A percentile compares a stretch with the other conserved stretches of the same genome.
These are phyloP conservation scores for Fusarium robinianum DNA, from an alignment of 2,329 filamentous ascomycete genomes.

Conservation along the genomic window DNA sequence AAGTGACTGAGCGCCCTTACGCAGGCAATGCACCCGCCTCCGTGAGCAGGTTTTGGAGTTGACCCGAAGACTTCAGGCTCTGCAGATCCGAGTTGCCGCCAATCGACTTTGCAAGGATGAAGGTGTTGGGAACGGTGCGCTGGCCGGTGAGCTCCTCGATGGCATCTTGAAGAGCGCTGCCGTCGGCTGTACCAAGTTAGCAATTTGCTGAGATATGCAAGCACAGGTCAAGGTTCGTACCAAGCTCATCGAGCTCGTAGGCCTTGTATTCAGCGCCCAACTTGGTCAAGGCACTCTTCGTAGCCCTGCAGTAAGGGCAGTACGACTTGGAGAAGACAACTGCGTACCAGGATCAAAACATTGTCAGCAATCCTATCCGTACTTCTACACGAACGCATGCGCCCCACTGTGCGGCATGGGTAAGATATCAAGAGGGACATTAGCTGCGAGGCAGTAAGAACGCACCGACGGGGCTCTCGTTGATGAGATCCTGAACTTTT, in stretches of 20 bases:
- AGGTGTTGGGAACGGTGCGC: slow-evolving; percentile 93
- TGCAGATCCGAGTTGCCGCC: slow-evolving; percentile 92
- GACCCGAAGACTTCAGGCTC: slow-evolving; percentile 53
- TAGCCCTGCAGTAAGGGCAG: slow-evolving; percentile 87
- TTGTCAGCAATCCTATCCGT: slow-evolving; percentile 9
- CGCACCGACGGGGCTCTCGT: slow-evolving; percentile 84
- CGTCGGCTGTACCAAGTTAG: slow-evolving; percentile 68
- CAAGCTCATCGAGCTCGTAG: slow-evolving; percentile 83
- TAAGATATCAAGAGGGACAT: neutral
- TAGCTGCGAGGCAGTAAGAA: slow-evolving; percentile 19
- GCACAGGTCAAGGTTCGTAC: slow-evolving; percentile 60
- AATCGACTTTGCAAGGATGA: slow-evolving; percentile 88
- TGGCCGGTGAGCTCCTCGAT: slow-evolving; percentile 81
- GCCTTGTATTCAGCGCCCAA: slow-evolving; percentile 72
- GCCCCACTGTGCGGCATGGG: slow-evolving; percentile 5
- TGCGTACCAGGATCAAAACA: slow-evolving; percentile 39
- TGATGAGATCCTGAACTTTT: slow-evolving; percentile 85
- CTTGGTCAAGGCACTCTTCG: slow-evolving; percentile 74
- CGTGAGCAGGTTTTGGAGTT: slow-evolving; percentile 48
- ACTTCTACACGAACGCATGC: slow-evolving; percentile 3
- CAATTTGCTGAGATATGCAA: neutral
- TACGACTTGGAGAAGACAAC: slow-evolving; percentile 97
- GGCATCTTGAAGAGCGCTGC: slow-evolving; percentile 78
- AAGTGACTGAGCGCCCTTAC: slow-evolving; percentile 39
- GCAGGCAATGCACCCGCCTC: slow-evolving; percentile 49